Evolutionary conservation across 257 asterid species (phyloP).

Genomic region (Solanum tacnaense): DNA sequence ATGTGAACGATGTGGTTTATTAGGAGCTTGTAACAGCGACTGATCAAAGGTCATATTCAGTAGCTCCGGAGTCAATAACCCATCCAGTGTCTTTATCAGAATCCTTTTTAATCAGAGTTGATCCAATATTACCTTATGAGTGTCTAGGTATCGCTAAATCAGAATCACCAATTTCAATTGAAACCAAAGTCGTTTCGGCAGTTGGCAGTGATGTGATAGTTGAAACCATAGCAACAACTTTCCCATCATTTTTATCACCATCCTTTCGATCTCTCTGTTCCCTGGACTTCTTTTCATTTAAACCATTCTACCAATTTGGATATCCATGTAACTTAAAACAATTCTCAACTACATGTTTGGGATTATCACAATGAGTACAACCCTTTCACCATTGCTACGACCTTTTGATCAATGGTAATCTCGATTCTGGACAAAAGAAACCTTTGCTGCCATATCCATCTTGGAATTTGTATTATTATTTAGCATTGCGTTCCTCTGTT

Average conservation of each 20-base stretch:
- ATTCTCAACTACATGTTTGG: too few relatives aligned
- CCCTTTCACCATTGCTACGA: too few relatives aligned
- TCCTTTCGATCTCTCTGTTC: not conserved
- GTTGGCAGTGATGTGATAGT: too few relatives aligned
- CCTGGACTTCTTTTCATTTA: not conserved
- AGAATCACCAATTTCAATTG: not conserved
- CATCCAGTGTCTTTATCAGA: not conserved
- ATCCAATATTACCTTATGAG: not conserved
- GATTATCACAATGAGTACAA: too few relatives aligned
- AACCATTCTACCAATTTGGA: too few relatives aligned
- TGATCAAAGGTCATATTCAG: not conserved
- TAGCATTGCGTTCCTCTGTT: not conserved
- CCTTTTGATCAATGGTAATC: too few relatives aligned
- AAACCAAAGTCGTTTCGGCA: too few relatives aligned
- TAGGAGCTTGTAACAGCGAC: not conserved
- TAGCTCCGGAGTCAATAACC: not conserved
- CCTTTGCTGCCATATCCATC: not conserved
- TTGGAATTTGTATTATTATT: not conserved
- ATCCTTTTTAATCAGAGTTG: not conserved
- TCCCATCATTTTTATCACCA: too few relatives aligned
- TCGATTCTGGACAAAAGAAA: not conserved
- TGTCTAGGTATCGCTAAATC: not conserved
- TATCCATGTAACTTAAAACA: not conserved
- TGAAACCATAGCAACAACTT: not conserved
- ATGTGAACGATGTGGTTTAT: too few relatives aligned